Conservation (phyloP, 2,329 filamentous ascomycete genomes). For the Trichoderma sp. region DNA sequence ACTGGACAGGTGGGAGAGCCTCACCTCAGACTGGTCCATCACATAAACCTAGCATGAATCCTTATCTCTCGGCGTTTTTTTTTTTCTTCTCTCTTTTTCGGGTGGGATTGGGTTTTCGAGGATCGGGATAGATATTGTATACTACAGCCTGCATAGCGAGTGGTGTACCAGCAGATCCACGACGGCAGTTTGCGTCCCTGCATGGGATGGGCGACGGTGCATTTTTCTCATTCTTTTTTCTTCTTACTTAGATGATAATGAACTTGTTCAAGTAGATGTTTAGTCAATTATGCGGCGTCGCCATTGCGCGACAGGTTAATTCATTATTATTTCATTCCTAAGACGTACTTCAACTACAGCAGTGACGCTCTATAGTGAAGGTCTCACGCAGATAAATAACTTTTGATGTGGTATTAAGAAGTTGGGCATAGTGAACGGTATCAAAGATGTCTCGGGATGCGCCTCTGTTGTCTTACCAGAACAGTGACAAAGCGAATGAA, state of each 20-base stretch:
- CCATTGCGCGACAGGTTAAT: neutral
- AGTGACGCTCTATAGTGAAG: neutral
- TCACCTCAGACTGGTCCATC: conserved; percentile 40
- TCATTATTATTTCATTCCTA: neutral
- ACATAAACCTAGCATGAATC: conserved; percentile 20
- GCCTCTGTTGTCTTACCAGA: too few species aligned
- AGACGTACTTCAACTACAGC: neutral
- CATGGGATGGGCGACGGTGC: neutral
- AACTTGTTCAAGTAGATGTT: neutral
- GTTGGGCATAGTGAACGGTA: too few species aligned
- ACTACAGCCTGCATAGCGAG: conserved; percentile 1
- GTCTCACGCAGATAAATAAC: too few species aligned
- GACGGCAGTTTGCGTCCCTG: conserved; percentile 1
- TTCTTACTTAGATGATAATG: conserved; percentile 6
- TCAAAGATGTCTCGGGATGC: too few species aligned
- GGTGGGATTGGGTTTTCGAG: neutral
- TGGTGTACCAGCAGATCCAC: conserved; percentile 16
- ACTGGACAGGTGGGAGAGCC: conserved; percentile 29
- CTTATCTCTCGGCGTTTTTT: conserved; percentile 9
- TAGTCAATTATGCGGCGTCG: neutral
- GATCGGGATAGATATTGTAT: conserved; percentile 12
- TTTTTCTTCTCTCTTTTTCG: neutral
- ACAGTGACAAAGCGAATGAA: too few species aligned
- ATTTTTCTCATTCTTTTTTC: neutral
- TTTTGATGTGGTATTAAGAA: too few species aligned